A percentile compares a stretch with the other conserved stretches of the same genome.
Evolutionary conservation across 2,329 filamentous ascomycete species (phyloP).

Genomic region (Spiromastix sp.): DNA sequence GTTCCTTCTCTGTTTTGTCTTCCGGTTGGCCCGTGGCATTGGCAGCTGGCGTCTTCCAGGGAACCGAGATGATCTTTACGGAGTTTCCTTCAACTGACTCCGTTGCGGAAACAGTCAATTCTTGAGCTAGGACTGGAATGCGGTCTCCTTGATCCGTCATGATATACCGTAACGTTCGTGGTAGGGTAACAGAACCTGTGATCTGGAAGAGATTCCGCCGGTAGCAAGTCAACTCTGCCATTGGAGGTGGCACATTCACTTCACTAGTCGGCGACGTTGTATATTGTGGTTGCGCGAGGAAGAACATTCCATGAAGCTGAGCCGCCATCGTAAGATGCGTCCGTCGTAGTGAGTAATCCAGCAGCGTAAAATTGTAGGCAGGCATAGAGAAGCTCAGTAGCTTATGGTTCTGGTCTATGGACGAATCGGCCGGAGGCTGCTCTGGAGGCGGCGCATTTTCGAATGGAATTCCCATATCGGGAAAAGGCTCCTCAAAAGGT

Average conservation of each 20-base stretch:
- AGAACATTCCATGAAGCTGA: conserved; percentile 60
- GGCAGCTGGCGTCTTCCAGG: conserved; percentile 90
- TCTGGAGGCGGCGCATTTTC: conserved; percentile 36
- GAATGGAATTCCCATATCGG: conserved; percentile 35
- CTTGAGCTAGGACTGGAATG: conserved; percentile 69
- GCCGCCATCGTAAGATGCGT: conserved; percentile 49
- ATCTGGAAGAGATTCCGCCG: conserved; percentile 93
- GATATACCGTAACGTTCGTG: conserved; percentile 66
- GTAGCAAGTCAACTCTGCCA: conserved; percentile 79
- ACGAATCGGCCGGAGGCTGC: conserved; percentile 40
- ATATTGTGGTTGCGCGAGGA: conserved; percentile 55
- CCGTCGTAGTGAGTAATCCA: conserved; percentile 49
- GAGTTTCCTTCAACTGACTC: conserved; percentile 89
- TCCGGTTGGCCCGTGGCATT: conserved; percentile 53
- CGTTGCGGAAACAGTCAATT: conserved; percentile 81
- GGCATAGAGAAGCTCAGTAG: conserved; percentile 64
- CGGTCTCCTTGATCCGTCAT: conserved; percentile 76
- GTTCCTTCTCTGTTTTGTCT: conserved; percentile 71
- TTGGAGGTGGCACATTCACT: conserved; percentile 42
- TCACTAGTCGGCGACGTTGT: conserved; percentile 45
- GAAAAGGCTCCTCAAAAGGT: conserved; percentile 41
- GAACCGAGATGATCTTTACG: conserved; percentile 90
- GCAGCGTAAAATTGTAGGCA: conserved; percentile 48
- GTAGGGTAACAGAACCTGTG: conserved; percentile 75
- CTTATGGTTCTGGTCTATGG: conserved; percentile 57